phyloP scores from a whole-genome alignment of 2,329 filamentous ascomycete species.

The Diplodia mutila region DNA sequence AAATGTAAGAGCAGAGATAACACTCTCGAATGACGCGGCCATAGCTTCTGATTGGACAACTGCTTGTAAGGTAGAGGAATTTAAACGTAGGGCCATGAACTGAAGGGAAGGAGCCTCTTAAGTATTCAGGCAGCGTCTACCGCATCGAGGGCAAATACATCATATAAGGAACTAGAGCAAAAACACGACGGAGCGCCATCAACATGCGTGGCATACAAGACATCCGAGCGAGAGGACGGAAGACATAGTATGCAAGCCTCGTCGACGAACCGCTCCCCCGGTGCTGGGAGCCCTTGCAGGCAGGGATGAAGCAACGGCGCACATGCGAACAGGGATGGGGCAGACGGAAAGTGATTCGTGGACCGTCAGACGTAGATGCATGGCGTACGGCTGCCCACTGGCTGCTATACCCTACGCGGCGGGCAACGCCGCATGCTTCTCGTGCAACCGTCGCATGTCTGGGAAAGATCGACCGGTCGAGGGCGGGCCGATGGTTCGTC shows the following conservation, averaged over 20 bases:
- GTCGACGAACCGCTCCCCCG: slow-evolving; percentile 8
- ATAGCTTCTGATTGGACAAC: neutral
- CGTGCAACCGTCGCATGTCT: slow-evolving; percentile 15
- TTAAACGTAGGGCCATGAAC: neutral
- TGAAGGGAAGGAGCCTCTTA: neutral
- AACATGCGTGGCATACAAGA: neutral
- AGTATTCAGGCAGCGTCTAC: too few species aligned
- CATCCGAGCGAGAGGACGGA: slow-evolving; percentile 8
- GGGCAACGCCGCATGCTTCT: neutral
- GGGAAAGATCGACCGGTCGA: neutral
- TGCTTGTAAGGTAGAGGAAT: neutral
- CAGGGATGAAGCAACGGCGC: slow-evolving; percentile 18
- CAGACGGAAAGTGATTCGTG: slow-evolving; percentile 14
- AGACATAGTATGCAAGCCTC: slow-evolving; percentile 15
- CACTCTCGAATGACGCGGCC: neutral
- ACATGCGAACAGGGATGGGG: slow-evolving; percentile 14
- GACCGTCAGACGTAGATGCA: slow-evolving; percentile 4
- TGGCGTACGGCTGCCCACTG: slow-evolving; percentile 1
- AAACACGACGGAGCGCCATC: too few species aligned
- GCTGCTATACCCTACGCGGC: neutral
- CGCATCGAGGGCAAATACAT: too few species aligned
- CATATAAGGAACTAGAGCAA: too few species aligned
- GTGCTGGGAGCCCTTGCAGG: slow-evolving; percentile 17
- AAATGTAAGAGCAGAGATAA: neutral
- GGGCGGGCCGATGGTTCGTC: neutral